These are phyloP conservation scores for Suillus variegatus DNA, from an alignment of 768 basidiomycete species.

Conservation along the genomic window DNA sequence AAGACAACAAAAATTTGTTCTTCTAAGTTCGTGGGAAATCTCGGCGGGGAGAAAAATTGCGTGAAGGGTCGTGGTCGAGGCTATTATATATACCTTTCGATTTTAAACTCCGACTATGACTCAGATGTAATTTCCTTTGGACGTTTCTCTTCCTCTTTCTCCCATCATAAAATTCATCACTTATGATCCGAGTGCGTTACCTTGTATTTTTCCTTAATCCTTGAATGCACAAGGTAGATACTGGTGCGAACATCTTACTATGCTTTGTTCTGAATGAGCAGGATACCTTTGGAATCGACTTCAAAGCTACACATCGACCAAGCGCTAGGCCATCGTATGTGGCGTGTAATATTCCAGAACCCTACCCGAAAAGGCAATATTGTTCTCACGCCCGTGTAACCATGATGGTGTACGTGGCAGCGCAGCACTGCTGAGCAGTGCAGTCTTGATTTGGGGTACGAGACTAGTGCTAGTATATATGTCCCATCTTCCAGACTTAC, in stretches of 20 bases:
- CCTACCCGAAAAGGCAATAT: constrained; percentile 15
- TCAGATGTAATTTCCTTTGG: constrained; percentile 15
- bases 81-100: constrained; percentile 28
- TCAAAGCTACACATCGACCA: neutral
- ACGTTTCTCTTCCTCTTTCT: constrained; percentile 23
- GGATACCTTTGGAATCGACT: neutral
- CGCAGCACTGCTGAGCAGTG: neutral
- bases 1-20: constrained; percentile 13
- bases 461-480: neutral
- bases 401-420: neutral
- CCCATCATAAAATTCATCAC: constrained; percentile 23
- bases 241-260: neutral
- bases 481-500: neutral
- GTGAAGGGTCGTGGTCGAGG: constrained; percentile 15
- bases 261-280: neutral
- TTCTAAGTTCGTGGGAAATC: constrained; percentile 22
- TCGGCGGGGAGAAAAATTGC: constrained; percentile 25
- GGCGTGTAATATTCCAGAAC: constrained; percentile 29
- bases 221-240: neutral
- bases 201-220: neutral
- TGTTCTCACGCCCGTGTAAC: constrained; percentile 14
- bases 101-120: constrained; percentile 34
- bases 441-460: neutral
- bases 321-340: constrained; percentile 1
- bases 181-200: constrained; percentile 16